Evolutionary conservation across 495 filamentous ascomycete species (phyloP).

Genomic region (Astrothelium macrocarpum): DNA sequence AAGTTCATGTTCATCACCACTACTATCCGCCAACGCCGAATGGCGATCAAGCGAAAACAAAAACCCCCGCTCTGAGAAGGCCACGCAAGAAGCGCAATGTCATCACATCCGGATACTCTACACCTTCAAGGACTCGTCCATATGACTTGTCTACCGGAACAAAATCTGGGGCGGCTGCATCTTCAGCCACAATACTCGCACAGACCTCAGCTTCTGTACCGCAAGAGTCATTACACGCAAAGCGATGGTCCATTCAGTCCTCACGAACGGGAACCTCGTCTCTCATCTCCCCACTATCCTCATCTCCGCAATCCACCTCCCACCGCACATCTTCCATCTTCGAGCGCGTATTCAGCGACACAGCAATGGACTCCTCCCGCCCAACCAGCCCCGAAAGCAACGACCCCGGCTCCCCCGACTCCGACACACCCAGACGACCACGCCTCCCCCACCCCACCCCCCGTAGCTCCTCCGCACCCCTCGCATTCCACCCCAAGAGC

Average conservation of each 20-base stretch:
- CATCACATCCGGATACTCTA: slow-evolving; percentile 48
- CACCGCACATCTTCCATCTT: slow-evolving; percentile 66
- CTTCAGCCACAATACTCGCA: slow-evolving; percentile 49
- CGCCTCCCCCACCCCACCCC: not conserved
- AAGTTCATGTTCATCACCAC: slow-evolving; percentile 86
- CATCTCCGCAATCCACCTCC: slow-evolving; percentile 65
- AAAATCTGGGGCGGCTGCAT: slow-evolving; percentile 33
- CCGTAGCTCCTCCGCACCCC: not conserved
- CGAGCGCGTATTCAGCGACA: slow-evolving; percentile 47
- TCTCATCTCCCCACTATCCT: slow-evolving; percentile 61
- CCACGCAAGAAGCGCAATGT: slow-evolving; percentile 62
- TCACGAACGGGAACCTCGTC: slow-evolving; percentile 48
- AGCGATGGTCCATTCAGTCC: slow-evolving; percentile 59
- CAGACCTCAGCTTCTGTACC: slow-evolving; percentile 55
- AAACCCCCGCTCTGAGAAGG: slow-evolving; percentile 41
- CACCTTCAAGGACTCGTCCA: slow-evolving; percentile 42
- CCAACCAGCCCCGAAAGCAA: slow-evolving; percentile 62
- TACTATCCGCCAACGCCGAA: slow-evolving; percentile 59
- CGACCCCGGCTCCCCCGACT: slow-evolving; percentile 35
- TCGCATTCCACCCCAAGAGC: not conserved
- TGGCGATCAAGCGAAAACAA: slow-evolving; percentile 40
- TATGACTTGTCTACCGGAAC: slow-evolving; percentile 31
- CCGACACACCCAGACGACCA: slow-evolving; percentile 14
- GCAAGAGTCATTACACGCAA: slow-evolving; percentile 29
- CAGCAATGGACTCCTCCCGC: slow-evolving; percentile 48